Conservation (phyloP, 768 basidiomycete genomes). For the Imleria badia region DNA sequence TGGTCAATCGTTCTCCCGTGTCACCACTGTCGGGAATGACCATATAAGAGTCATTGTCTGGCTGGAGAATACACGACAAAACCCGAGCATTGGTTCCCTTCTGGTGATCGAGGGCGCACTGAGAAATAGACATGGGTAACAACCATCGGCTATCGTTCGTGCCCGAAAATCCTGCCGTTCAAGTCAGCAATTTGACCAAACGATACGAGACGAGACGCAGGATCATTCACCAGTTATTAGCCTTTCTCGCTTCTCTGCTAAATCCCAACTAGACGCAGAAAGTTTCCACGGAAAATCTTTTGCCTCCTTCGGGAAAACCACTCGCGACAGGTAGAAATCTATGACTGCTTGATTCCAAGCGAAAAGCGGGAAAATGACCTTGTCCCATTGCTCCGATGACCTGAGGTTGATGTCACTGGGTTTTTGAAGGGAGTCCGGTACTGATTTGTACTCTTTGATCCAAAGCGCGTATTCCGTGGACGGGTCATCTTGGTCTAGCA, state of each 20-base stretch:
- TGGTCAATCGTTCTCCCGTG: background rate
- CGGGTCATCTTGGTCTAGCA: slow-evolving; percentile 4
- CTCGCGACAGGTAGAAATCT: too few relatives aligned
- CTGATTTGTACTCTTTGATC: background rate
- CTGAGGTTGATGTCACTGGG: background rate
- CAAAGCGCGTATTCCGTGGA: too few relatives aligned
- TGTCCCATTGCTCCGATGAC: slow-evolving; percentile 9
- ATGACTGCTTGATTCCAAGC: background rate
- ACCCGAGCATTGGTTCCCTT: too few relatives aligned
- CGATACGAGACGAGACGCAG: too few relatives aligned
- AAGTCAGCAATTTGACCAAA: too few relatives aligned
- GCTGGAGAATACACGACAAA: too few relatives aligned
- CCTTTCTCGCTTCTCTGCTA: slow-evolving; percentile 23
- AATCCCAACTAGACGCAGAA: slow-evolving; percentile 33
- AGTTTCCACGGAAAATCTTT: slow-evolving; percentile 34
- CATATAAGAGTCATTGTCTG: slow-evolving; percentile 17
- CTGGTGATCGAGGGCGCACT: too few relatives aligned
- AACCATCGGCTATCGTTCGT: too few relatives aligned
- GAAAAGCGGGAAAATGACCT: background rate
- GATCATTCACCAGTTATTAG: slow-evolving; percentile 7
- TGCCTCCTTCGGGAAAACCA: too few relatives aligned
- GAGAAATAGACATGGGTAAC: too few relatives aligned
- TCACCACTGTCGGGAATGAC: background rate
- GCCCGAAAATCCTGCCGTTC: too few relatives aligned
- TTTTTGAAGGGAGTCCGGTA: background rate